These are phyloP conservation scores for Nitzschia palea DNA, from an alignment of 108 stramenopile species.

Conservation along the genomic window DNA sequence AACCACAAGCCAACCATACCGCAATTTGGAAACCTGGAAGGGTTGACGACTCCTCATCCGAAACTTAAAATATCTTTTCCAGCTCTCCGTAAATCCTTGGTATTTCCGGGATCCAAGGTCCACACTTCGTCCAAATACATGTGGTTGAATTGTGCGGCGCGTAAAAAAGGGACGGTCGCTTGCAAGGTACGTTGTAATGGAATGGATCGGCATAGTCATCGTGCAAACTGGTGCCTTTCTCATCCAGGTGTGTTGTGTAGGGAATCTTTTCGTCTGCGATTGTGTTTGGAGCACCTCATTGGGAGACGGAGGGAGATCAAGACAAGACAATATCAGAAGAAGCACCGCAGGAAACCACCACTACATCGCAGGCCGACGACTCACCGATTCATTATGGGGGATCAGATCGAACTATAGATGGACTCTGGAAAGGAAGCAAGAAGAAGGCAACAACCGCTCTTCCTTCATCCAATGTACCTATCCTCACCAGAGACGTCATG, in stretches of 20 bases:
- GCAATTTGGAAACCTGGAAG: constrained; percentile 41
- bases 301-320: constrained; percentile 15
- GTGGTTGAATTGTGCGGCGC: constrained; percentile 33
- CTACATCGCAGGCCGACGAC: not conserved
- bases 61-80: constrained; percentile 38
- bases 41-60: constrained; percentile 29
- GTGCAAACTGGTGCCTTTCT: no score
- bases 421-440: constrained; percentile 20
- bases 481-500: no score
- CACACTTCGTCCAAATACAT: constrained; percentile 40
- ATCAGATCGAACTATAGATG: constrained; percentile 70
- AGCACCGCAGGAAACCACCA: not conserved
- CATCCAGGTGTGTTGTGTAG: constrained; percentile 26
- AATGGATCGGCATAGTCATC: not conserved
- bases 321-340: not conserved
- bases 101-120: constrained; percentile 45
- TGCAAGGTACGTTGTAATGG: constrained; percentile 47
- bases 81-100: constrained; percentile 6
- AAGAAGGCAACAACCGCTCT: not conserved
- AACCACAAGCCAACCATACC: constrained; percentile 6
- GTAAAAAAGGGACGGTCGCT: constrained; percentile 40
- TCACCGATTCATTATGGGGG: constrained; percentile 55
- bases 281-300: constrained; percentile 58
- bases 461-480: not conserved
- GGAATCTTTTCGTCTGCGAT: constrained; percentile 68